phyloP scores from a whole-genome alignment of 306 rosid genomes.

The Quercus gilva region DNA sequence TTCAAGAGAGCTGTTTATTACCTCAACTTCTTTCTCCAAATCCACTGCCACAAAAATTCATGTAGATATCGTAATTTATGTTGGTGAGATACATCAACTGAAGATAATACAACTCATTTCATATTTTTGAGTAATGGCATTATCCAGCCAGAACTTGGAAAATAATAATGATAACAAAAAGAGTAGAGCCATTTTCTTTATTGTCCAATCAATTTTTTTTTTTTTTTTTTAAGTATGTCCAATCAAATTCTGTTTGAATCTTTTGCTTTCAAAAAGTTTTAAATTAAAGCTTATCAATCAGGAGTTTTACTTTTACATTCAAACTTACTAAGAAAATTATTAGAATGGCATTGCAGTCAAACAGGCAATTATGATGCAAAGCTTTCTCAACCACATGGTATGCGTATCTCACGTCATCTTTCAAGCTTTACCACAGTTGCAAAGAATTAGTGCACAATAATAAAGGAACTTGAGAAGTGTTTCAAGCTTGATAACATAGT shows the following conservation, averaged over 20 bases:
- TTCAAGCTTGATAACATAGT: neutral
- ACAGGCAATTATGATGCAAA: neutral
- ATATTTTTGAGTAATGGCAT: neutral
- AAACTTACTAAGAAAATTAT: neutral
- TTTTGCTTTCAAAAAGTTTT: too few relatives aligned
- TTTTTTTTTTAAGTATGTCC: neutral
- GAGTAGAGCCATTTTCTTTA: too few relatives aligned
- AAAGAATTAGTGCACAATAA: neutral
- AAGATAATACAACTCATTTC: neutral
- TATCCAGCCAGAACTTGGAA: neutral
- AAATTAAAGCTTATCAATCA: too few relatives aligned
- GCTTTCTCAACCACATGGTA: neutral
- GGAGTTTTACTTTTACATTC: neutral
- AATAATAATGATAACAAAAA: too few relatives aligned
- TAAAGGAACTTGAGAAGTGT: neutral
- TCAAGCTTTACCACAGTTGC: neutral
- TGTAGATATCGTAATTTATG: slow-evolving; percentile 15
- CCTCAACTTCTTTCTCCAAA: slow-evolving; percentile 49
- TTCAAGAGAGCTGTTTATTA: slow-evolving; percentile 38
- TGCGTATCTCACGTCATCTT: neutral
- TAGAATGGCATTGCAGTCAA: neutral
- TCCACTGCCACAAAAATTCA: slow-evolving; percentile 52
- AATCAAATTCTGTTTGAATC: neutral
- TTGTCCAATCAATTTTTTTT: neutral
- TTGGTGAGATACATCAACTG: slow-evolving; percentile 1